A percentile compares a stretch with the other conserved stretches of the same genome.
Evolutionary conservation across 768 basidiomycete genomes (phyloP).

Genomic region (Tulasnella sp.): DNA sequence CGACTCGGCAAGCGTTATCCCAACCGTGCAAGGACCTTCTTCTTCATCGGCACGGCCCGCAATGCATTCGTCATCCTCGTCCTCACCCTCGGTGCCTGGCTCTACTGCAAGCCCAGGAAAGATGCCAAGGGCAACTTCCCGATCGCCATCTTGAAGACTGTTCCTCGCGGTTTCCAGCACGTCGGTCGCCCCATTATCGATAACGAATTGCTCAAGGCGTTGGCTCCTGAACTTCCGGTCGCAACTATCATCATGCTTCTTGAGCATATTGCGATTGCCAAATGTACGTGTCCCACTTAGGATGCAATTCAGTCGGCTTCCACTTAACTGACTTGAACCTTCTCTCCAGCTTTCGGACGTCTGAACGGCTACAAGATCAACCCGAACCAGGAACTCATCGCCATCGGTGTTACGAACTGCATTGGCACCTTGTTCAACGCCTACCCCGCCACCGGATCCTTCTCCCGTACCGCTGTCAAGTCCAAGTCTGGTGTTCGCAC

Average conservation of each 20-base stretch:
- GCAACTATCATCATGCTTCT: constrained; percentile 87
- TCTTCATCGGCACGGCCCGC: constrained; percentile 76
- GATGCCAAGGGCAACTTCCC: constrained; percentile 68
- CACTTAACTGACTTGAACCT: background rate
- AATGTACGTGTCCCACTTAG: constrained; percentile 54
- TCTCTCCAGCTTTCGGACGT: constrained; percentile 80
- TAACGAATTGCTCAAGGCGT: constrained; percentile 58
- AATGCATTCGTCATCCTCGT: constrained; percentile 89
- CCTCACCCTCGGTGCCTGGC: constrained; percentile 84
- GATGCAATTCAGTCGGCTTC: background rate
- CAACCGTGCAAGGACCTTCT: constrained; percentile 67
- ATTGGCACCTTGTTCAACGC: constrained; percentile 87
- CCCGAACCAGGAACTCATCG: constrained; percentile 68
- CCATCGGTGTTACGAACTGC: constrained; percentile 90
- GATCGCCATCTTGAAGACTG: constrained; percentile 78
- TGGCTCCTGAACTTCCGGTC: constrained; percentile 77
- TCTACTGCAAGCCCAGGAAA: constrained; percentile 63
- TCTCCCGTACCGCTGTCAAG: constrained; percentile 97
- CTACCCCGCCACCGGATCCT: constrained; percentile 97
- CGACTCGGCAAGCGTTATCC: constrained; percentile 61
- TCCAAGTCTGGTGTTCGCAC: constrained; percentile 98
- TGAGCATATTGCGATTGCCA: constrained; percentile 97
- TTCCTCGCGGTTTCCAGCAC: constrained; percentile 72
- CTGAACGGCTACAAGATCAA: constrained; percentile 86
- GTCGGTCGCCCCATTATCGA: constrained; percentile 56